Evolutionary conservation across 2,329 filamentous ascomycete species (phyloP), one percentile per base, ranked within the genome.

Genomic region (Diaporthe australafricana): DNA sequence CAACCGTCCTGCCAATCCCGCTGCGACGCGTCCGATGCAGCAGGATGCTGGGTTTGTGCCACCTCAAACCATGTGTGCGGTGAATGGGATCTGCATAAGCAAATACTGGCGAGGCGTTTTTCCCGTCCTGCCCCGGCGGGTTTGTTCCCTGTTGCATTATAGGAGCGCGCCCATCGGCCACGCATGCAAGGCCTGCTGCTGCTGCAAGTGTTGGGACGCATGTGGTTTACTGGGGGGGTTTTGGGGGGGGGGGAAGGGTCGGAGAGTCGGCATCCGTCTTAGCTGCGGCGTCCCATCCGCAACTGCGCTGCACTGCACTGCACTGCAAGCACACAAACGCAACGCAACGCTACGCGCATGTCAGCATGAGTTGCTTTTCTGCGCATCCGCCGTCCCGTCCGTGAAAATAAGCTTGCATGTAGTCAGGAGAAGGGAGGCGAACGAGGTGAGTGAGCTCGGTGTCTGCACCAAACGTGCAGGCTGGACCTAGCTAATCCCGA

Each of bases 31-130:
- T 63, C 66, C 66, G 66, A 68, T 68, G 30, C 52, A 56, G 66
- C 40, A 68, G 38, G 38, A 25, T 50, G 52, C 53, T 68, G 52
- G 66, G 11, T 47, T n/a, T 68, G 66, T 68, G 66, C 52, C 53
- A 48, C 66, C 40, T 68, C 52, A 57, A 42, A 57, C 52, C 52
- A 35, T 68, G 52, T 68, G 52, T 68, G 66, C 66, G 66, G 52
- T 68, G 52, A 68, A 48, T 9, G 27, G 40, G 60, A 63, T 57
- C 66, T 57, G 66, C 38, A 56, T 38, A 48, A 68, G 66, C 52
- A 45, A 57, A n/a, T 56, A 35, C 52, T 47, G 53, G 60, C 60
- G 42, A 63, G 60, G 42, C 66, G 50, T 55, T 45, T 40, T 32
- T 22, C 65, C 48, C 65, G 30, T 32, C 38, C 38, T 35, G 50